These are phyloP conservation scores for Emergomyces pasteurianus DNA, from an alignment of 2,329 filamentous ascomycete genomes.

Conservation along the genomic window DNA sequence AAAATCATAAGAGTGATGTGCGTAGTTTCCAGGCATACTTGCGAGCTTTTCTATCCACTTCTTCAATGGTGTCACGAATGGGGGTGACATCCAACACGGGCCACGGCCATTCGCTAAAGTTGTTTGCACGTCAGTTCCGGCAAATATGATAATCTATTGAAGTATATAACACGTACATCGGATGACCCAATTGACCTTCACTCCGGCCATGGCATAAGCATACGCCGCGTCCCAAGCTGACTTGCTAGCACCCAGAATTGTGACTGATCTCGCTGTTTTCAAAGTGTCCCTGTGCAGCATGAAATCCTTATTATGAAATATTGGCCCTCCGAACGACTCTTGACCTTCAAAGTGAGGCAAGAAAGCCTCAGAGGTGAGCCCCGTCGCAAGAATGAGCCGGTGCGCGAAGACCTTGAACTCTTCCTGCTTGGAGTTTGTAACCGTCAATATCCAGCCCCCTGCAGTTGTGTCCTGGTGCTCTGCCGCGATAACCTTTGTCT, in stretches of 20 bases:
- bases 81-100: conserved; percentile 46
- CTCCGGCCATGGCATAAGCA: conserved; percentile 39
- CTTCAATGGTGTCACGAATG: conserved; percentile 56
- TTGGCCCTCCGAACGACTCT: conserved; percentile 38
- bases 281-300: conserved; percentile 24
- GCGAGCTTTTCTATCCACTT: conserved; percentile 57
- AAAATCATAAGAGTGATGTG: not conserved
- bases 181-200: conserved; percentile 47
- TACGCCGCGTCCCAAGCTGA: conserved; percentile 50
- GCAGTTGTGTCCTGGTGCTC: conserved; percentile 22
- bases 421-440: conserved; percentile 8
- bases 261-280: conserved; percentile 29
- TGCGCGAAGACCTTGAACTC: conserved; percentile 16
- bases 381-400: conserved; percentile 51
- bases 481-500: conserved; percentile 38
- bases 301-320: conserved; percentile 50
- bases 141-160: not conserved
- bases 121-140: not conserved
- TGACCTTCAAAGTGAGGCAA: conserved; percentile 41
- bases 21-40: conserved; percentile 12
- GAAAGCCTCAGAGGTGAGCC: conserved; percentile 46
- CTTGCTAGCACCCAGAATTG: conserved; percentile 49
- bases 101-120: conserved; percentile 41
- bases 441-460: conserved; percentile 20
- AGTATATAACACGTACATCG: conserved; percentile 18